Percentiles rank a stretch among this genome's conserved stretches.
phyloP scores from a whole-genome alignment of 2,329 filamentous ascomycete genomes.

The Chalara sp. region DNA sequence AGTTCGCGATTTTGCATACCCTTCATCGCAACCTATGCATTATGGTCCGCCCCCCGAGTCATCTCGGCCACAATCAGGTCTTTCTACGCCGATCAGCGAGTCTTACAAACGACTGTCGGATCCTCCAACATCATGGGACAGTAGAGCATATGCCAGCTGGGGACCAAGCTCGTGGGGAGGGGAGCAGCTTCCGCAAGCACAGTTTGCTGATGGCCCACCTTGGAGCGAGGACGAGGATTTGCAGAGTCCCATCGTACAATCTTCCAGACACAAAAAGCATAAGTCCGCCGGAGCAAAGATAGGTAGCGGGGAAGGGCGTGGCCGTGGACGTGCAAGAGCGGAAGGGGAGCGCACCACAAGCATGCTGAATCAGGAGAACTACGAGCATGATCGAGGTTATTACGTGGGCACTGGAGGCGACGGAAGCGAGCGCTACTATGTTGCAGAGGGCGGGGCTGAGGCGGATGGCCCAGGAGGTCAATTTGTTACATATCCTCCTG shows the following conservation, averaged over 20 bases:
- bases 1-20: conserved; percentile 94
- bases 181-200: conserved; percentile 72
- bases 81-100: conserved; percentile 82
- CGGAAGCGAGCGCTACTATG: conserved; percentile 68
- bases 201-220: conserved; percentile 81
- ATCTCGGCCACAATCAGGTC: conserved; percentile 62
- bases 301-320: conserved; percentile 29
- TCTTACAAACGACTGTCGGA: conserved; percentile 72
- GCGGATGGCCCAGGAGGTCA: conserved; percentile 73
- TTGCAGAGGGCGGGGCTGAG: conserved; percentile 59
- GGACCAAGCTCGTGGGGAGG: conserved; percentile 39
- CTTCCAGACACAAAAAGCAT: conserved; percentile 78
- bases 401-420: conserved; percentile 62
- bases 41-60: conserved; percentile 83
- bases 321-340: conserved; percentile 40
- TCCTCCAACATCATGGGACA: conserved; percentile 69
- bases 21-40: conserved; percentile 74
- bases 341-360: conserved; percentile 32
- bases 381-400: conserved; percentile 57
- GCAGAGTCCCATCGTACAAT: conserved; percentile 80
- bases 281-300: conserved; percentile 57
- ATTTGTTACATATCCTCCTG: conserved; percentile 69
- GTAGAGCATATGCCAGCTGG: conserved; percentile 48
- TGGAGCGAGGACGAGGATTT: conserved; percentile 96
- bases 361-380: conserved; percentile 42